Percentiles rank a stretch among this genome's conserved stretches.
Conservation (phyloP, 2,329 filamentous ascomycete species). For the Fusarium sp. region DNA sequence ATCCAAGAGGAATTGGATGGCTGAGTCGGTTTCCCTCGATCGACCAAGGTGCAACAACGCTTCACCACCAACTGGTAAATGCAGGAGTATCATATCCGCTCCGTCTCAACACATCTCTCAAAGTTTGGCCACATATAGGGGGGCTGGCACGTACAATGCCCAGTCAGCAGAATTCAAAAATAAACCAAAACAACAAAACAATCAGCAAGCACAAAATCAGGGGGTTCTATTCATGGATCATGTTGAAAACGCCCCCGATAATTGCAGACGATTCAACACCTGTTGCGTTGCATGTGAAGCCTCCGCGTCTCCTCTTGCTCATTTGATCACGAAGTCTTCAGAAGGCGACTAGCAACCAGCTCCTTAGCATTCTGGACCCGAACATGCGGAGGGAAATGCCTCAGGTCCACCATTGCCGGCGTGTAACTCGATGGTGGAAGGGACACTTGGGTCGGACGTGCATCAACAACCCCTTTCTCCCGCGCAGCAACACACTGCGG, state of each 20-base stretch:
- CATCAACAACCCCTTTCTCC: constrained; percentile 37
- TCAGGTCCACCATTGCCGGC: constrained; percentile 42
- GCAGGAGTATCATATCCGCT: neutral
- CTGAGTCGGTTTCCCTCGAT: constrained; percentile 20
- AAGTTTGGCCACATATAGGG: neutral
- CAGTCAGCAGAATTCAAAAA: neutral
- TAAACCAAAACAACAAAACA: neutral
- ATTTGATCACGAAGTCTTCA: neutral
- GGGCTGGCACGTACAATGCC: neutral
- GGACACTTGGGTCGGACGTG: constrained; percentile 19
- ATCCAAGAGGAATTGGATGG: constrained; percentile 11
- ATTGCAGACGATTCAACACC: neutral
- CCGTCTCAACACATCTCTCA: neutral
- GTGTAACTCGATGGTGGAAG: constrained; percentile 23
- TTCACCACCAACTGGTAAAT: constrained; percentile 4
- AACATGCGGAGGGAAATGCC: constrained; percentile 48
- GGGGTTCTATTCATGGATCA: neutral
- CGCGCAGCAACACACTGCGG: constrained; percentile 21
- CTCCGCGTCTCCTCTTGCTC: neutral
- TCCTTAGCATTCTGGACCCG: constrained; percentile 6
- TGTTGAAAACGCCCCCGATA: neutral
- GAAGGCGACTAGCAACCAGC: neutral
- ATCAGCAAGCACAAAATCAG: neutral
- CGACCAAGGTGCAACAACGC: neutral
- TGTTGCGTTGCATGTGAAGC: constrained; percentile 1